Percentiles rank a stretch among this genome's conserved stretches.
Conservation (phyloP, 805 yeast genomes). For the Yarrowia sp. region DNA sequence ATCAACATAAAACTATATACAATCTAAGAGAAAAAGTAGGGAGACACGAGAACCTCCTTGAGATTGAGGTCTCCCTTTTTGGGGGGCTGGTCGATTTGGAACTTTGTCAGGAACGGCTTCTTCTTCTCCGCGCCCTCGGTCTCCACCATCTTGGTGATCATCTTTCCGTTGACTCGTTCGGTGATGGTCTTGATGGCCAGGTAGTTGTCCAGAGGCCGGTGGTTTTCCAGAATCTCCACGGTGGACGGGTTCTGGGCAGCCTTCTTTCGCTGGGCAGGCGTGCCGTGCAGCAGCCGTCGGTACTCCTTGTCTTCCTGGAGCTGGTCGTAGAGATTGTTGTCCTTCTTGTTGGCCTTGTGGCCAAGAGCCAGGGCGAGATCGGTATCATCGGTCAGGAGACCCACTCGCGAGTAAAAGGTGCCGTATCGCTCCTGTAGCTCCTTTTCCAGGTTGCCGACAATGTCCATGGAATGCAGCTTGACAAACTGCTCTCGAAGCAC, state of each 20-base stretch:
- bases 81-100: conserved; percentile 1
- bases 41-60: neutral
- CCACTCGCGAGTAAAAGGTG: conserved; percentile 44
- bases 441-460: conserved; percentile 62
- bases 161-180: neutral
- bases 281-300: neutral
- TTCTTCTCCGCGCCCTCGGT: neutral
- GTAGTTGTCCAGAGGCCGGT: conserved; percentile 2
- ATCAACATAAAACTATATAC: neutral
- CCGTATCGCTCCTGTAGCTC: conserved; percentile 82
- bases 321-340: neutral
- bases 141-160: neutral
- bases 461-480: conserved; percentile 66
- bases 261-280: neutral
- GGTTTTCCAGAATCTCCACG: neutral
- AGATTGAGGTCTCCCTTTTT: conserved; percentile 10
- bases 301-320: neutral
- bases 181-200: neutral
- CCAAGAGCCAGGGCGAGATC: neutral
- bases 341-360: neutral
- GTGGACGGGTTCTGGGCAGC: neutral
- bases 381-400: neutral
- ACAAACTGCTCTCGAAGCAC: conserved; percentile 77
- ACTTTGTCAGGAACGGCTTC: neutral
- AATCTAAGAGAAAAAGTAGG: conserved; percentile 18